Evolutionary conservation across 2,329 filamentous ascomycete genomes (phyloP).

Genomic region (Pseudogymnoascus sp.): DNA sequence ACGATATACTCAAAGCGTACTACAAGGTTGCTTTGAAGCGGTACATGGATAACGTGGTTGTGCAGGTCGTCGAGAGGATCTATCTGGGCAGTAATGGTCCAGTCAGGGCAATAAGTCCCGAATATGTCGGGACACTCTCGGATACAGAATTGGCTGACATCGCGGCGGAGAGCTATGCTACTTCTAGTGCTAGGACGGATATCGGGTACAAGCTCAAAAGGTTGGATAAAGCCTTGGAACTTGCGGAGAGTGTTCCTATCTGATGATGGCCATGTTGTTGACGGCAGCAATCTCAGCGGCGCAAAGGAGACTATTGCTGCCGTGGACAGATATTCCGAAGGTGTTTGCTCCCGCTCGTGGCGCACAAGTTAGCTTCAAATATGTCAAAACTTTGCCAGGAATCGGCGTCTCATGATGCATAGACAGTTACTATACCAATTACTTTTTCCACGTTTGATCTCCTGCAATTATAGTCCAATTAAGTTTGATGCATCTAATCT

Average conservation of each 20-base stretch:
- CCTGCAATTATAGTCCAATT: not conserved
- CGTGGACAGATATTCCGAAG: too few relatives aligned
- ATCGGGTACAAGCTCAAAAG: not conserved
- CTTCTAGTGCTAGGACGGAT: not conserved
- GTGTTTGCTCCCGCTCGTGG: too few relatives aligned
- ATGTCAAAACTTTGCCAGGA: too few relatives aligned
- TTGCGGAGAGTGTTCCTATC: not conserved
- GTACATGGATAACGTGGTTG: not conserved
- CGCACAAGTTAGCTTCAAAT: too few relatives aligned
- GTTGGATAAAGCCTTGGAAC: not conserved
- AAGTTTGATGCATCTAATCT: not conserved
- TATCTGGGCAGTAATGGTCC: conserved; percentile 6
- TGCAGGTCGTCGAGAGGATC: conserved; percentile 4
- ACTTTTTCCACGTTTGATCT: too few relatives aligned
- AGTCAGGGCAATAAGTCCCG: not conserved
- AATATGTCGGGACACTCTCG: conserved; percentile 39
- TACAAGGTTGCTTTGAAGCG: not conserved
- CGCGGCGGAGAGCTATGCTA: not conserved
- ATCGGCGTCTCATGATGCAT: too few relatives aligned
- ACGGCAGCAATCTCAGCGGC: too few relatives aligned
- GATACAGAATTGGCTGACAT: conserved; percentile 54
- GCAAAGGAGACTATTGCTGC: too few relatives aligned
- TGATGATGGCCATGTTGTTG: too few relatives aligned
- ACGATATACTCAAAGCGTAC: conserved; percentile 17
- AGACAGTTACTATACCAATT: too few relatives aligned